Conservation (phyloP, 176 grass and related monocot genomes). For the Raddia distichophylla region DNA sequence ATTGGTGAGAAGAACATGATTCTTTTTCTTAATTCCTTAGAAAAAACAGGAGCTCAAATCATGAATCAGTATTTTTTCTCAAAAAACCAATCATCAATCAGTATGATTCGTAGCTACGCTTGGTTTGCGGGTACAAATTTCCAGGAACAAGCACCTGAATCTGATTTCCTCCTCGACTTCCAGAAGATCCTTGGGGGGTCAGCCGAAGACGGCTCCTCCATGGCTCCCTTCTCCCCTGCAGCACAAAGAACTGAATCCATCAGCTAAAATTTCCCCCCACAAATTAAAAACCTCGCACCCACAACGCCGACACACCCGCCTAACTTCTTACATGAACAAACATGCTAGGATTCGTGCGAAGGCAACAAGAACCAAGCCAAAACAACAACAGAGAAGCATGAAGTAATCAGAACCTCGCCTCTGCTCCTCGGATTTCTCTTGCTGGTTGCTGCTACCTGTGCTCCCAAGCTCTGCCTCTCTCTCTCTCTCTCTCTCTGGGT, state of each 20-base stretch:
- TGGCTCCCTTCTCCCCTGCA: slow-evolving; percentile 29
- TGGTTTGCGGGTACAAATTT: not conserved
- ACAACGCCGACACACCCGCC: not conserved
- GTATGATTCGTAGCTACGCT: not conserved
- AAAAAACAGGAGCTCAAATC: not conserved
- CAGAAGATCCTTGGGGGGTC: slow-evolving; percentile 78
- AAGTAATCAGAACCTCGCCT: slow-evolving; percentile 26
- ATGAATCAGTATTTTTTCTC: no score
- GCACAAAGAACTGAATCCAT: slow-evolving; percentile 16
- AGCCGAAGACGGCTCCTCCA: slow-evolving; percentile 61
- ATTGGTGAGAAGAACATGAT: not conserved
- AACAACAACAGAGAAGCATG: not conserved
- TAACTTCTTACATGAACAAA: no score
- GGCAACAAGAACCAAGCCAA: not conserved
- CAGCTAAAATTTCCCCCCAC: not conserved
- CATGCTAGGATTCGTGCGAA: not conserved
- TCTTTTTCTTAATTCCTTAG: not conserved
- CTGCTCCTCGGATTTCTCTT: not conserved
- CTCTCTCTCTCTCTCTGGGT: not conserved
- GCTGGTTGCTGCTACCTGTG: not conserved
- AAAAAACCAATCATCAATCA: not conserved
- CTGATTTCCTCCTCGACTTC: slow-evolving; percentile 86
- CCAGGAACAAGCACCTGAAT: slow-evolving; percentile 50
- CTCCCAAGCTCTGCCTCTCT: not conserved
- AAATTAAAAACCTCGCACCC: not conserved